Evolutionary conservation across 164 flowering plant species (phyloP).

Genomic region (Vitis labrusca): DNA sequence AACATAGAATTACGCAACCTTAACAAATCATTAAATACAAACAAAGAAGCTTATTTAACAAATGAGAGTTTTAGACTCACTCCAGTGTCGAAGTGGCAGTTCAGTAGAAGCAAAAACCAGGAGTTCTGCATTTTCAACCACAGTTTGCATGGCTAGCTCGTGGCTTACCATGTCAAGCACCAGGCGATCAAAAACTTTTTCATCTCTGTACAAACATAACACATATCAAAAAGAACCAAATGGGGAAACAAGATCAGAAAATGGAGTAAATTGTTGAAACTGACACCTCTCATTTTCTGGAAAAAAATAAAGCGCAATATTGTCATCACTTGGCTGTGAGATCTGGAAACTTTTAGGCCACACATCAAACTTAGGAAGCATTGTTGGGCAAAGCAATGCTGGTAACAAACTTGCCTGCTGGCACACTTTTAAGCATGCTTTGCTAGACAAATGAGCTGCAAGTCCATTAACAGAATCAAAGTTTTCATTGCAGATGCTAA

Average conservation of each 20-base stretch:
- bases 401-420: conserved; percentile 40
- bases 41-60: neutral
- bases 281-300: conserved; percentile 41
- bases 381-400: conserved; percentile 19
- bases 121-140: conserved; percentile 40
- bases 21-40: neutral
- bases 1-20: too few relatives aligned
- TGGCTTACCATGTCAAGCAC: conserved; percentile 36
- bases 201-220: conserved; percentile 22
- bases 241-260: neutral
- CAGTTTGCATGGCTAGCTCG: conserved; percentile 42
- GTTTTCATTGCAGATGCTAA: conserved; percentile 15
- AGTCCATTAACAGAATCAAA: conserved; percentile 19
- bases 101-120: conserved; percentile 44
- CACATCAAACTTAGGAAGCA: conserved; percentile 29
- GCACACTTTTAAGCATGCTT: conserved; percentile 39
- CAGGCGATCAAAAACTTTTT: conserved; percentile 27
- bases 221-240: neutral
- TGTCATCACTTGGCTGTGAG: conserved; percentile 39
- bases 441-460: conserved; percentile 51
- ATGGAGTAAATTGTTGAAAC: neutral
- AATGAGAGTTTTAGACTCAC: conserved; percentile 27
- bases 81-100: conserved; percentile 40
- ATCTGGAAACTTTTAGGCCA: conserved; percentile 54
- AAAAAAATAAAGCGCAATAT: conserved; percentile 61